Evolutionary conservation across 768 basidiomycete species (phyloP).

Genomic region (Boletales sp.): DNA sequence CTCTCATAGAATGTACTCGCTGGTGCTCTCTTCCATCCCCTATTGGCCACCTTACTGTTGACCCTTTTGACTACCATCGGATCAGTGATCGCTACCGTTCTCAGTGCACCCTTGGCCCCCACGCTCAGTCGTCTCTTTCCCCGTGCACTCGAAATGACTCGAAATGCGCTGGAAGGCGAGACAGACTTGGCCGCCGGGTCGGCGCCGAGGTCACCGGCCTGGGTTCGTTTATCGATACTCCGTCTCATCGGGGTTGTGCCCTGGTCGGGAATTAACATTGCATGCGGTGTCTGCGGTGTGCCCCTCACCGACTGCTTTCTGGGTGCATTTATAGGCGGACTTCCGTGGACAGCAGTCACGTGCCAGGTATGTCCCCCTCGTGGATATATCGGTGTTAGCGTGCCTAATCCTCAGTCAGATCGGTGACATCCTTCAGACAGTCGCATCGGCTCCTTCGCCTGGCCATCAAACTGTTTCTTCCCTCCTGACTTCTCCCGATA

Average conservation of each 20-base stretch:
- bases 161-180: slow-evolving; percentile 72
- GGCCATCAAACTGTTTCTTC: slow-evolving; percentile 78
- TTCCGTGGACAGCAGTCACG: slow-evolving; percentile 91
- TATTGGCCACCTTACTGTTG: slow-evolving; percentile 75
- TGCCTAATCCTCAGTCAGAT: slow-evolving; percentile 45
- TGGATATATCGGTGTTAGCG: slow-evolving; percentile 12
- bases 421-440: slow-evolving; percentile 83
- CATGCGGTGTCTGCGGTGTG: slow-evolving; percentile 89
- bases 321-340: slow-evolving; percentile 77
- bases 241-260: slow-evolving; percentile 91
- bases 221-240: slow-evolving; percentile 86
- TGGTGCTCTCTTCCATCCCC: slow-evolving; percentile 81
- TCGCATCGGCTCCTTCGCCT: slow-evolving; percentile 68
- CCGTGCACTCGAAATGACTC: slow-evolving; percentile 79
- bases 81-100: slow-evolving; percentile 74
- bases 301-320: slow-evolving; percentile 68
- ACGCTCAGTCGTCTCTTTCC: slow-evolving; percentile 80
- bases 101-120: slow-evolving; percentile 82
- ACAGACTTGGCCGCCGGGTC: slow-evolving; percentile 41
- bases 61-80: slow-evolving; percentile 85
- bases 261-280: slow-evolving; percentile 97
- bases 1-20: slow-evolving; percentile 78
- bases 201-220: slow-evolving; percentile 43
- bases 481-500: slow-evolving; percentile 77
- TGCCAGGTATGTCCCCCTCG: slow-evolving; percentile 58